These are phyloP conservation scores for Ogataea philodendri DNA, from an alignment of 805 yeast species.

Conservation along the genomic window DNA sequence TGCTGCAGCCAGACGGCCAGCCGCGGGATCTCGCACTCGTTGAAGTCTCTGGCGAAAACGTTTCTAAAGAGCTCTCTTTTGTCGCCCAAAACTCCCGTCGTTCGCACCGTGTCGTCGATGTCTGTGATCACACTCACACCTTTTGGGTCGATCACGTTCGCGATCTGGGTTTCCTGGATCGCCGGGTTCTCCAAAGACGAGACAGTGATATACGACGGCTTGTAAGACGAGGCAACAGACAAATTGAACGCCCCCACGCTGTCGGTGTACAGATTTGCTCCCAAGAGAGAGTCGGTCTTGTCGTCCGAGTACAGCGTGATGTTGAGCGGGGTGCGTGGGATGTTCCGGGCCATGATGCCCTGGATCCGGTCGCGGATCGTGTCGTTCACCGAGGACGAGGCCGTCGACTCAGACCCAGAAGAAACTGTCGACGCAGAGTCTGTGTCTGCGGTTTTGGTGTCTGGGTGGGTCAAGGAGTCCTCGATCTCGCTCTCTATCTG, in stretches of 20 bases:
- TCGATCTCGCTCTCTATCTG: conserved; percentile 40
- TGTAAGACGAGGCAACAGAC: conserved; percentile 52
- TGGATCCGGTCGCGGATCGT: conserved; percentile 62
- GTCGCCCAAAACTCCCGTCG: conserved; percentile 87
- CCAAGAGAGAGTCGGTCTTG: conserved; percentile 30
- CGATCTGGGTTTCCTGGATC: conserved; percentile 45
- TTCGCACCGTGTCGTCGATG: conserved; percentile 90
- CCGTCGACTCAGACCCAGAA: conserved; percentile 13
- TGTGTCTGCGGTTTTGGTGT: conserved; percentile 20
- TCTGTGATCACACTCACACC: conserved; percentile 84
- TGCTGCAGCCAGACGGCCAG: conserved; percentile 69
- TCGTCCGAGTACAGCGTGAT: conserved; percentile 56
- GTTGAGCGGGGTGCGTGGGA: conserved; percentile 54
- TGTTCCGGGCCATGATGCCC: conserved; percentile 65
- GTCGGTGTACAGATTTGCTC: conserved; percentile 51
- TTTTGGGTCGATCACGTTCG: conserved; percentile 36
- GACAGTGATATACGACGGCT: conserved; percentile 59
- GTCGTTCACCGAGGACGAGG: conserved; percentile 20
- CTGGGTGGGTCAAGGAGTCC: conserved; percentile 32
- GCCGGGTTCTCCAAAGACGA: conserved; percentile 46
- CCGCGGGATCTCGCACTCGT: conserved; percentile 70
- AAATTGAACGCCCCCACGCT: conserved; percentile 62
- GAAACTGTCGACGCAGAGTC: conserved; percentile 23
- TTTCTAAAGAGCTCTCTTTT: conserved; percentile 79
- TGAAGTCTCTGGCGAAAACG: conserved; percentile 64